Percentiles rank a stretch among this genome's conserved stretches.
These are phyloP conservation scores for Aspergillus olivimuriae DNA, from an alignment of 495 filamentous ascomycete species.

Conservation along the genomic window DNA sequence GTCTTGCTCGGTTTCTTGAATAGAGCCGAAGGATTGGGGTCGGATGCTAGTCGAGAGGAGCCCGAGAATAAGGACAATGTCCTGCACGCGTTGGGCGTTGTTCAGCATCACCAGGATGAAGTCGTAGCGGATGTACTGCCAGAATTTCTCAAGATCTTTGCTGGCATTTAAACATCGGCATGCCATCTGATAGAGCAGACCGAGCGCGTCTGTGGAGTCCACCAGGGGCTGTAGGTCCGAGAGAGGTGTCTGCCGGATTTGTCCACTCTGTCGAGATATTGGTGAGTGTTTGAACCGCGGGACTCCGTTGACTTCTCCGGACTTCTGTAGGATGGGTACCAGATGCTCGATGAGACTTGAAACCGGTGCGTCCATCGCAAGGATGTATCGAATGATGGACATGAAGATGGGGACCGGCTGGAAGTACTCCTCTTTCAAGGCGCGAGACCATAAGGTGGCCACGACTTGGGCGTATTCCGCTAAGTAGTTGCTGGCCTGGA, in stretches of 20 bases:
- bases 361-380: slow-evolving; percentile 43
- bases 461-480: slow-evolving; percentile 47
- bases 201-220: slow-evolving; percentile 50
- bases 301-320: slow-evolving; percentile 52
- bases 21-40: slow-evolving; percentile 52
- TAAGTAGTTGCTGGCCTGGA: slow-evolving; percentile 41
- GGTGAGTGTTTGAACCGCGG: slow-evolving; percentile 45
- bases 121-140: slow-evolving; percentile 53
- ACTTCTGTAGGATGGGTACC: slow-evolving; percentile 48
- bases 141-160: slow-evolving; percentile 45
- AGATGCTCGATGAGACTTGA: slow-evolving; percentile 42
- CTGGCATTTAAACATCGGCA: slow-evolving; percentile 38
- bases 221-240: slow-evolving; percentile 43
- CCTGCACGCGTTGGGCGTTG: slow-evolving; percentile 47
- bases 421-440: slow-evolving; percentile 54
- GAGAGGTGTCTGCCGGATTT: slow-evolving; percentile 35
- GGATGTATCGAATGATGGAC: slow-evolving; percentile 46
- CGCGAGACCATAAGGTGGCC: slow-evolving; percentile 54
- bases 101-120: slow-evolving; percentile 61
- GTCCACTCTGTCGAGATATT: slow-evolving; percentile 32
- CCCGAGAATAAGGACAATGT: slow-evolving; percentile 51
- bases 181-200: slow-evolving; percentile 53
- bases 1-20: slow-evolving; percentile 43
- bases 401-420: slow-evolving; percentile 53
- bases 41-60: slow-evolving; percentile 56